Conservation (phyloP, 441 rosid genomes). For the Hura crepitans region DNA sequence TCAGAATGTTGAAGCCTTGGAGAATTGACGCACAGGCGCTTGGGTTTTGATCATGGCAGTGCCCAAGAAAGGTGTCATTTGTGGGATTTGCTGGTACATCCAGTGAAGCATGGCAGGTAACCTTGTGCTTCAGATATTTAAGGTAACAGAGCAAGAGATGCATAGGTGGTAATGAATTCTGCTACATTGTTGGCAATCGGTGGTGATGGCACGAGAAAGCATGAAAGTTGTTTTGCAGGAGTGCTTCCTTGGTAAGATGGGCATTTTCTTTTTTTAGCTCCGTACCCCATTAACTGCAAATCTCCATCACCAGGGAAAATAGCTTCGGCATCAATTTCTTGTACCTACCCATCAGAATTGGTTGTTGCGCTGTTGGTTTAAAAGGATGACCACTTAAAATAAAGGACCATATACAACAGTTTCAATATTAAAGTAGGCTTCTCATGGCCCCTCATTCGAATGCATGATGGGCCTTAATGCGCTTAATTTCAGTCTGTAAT, state of each 20-base stretch:
- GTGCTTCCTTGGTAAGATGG: slow-evolving; percentile 34
- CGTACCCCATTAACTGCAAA: neutral
- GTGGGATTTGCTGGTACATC: slow-evolving; percentile 42
- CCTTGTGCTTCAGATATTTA: slow-evolving; percentile 6
- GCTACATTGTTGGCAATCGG: slow-evolving; percentile 55
- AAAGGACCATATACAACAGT: too few relatives aligned
- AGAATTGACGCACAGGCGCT: slow-evolving; percentile 34
- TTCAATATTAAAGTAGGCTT: too few relatives aligned
- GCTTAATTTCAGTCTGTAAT: too few relatives aligned
- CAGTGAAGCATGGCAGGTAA: slow-evolving; percentile 46
- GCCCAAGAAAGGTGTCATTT: slow-evolving; percentile 55
- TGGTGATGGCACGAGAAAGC: slow-evolving; percentile 47
- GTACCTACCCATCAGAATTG: too few relatives aligned
- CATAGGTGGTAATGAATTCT: slow-evolving; percentile 42
- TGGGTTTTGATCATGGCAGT: slow-evolving; percentile 65
- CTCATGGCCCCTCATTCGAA: too few relatives aligned
- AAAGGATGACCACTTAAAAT: too few relatives aligned
- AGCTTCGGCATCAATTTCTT: too few relatives aligned
- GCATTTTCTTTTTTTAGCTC: slow-evolving; percentile 43
- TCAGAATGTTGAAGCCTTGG: slow-evolving; percentile 42
- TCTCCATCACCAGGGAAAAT: too few relatives aligned
- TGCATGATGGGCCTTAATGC: too few relatives aligned
- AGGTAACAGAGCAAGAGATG: slow-evolving; percentile 20
- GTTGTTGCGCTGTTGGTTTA: too few relatives aligned
- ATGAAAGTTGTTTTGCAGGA: slow-evolving; percentile 63